These are phyloP conservation scores for Zelopaecilomyces penicillatus DNA, from an alignment of 2,329 filamentous ascomycete species.

Conservation along the genomic window DNA sequence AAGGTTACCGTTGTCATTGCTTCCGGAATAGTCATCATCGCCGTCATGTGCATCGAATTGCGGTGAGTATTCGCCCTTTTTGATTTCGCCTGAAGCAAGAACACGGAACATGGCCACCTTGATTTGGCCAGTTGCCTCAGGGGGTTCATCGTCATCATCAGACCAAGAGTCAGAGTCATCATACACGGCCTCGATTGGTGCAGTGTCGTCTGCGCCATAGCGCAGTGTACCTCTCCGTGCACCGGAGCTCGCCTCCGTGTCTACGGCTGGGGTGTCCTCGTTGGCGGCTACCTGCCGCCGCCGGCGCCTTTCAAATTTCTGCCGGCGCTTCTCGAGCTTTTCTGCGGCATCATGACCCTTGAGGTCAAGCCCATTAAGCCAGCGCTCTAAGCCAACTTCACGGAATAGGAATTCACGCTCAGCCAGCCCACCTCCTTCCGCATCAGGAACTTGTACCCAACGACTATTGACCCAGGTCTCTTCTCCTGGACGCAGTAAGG, in stretches of 20 bases:
- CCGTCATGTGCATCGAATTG: constrained; percentile 97
- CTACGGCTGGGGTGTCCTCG: constrained; percentile 24
- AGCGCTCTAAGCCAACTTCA: constrained; percentile 90
- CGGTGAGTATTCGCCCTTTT: constrained; percentile 94
- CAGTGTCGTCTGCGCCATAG: constrained; percentile 69
- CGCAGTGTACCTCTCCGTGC: constrained; percentile 53
- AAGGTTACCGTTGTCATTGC: constrained; percentile 49
- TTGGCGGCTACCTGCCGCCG: constrained; percentile 49
- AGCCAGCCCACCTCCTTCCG: constrained; percentile 86
- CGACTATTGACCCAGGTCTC: constrained; percentile 99
- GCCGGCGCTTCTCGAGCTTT: constrained; percentile 78
- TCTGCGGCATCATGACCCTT: constrained; percentile 85
- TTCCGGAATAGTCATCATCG: constrained; percentile 59
- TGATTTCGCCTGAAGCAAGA: constrained; percentile 91
- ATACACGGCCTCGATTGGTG: constrained; percentile 60
- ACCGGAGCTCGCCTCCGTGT: constrained; percentile 35
- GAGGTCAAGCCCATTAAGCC: constrained; percentile 94
- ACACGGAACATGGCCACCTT: constrained; percentile 96
- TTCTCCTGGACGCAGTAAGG: constrained; percentile 80
- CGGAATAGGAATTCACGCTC: constrained; percentile 96
- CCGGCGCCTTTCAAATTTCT: constrained; percentile 65
- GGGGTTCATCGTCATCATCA: constrained; percentile 76
- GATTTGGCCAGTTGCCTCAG: constrained; percentile 93
- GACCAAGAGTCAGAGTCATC: constrained; percentile 70
- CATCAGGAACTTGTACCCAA: constrained; percentile 90